Conservation (phyloP, 176 grass and related monocot species). For the Carex pumila region DNA sequence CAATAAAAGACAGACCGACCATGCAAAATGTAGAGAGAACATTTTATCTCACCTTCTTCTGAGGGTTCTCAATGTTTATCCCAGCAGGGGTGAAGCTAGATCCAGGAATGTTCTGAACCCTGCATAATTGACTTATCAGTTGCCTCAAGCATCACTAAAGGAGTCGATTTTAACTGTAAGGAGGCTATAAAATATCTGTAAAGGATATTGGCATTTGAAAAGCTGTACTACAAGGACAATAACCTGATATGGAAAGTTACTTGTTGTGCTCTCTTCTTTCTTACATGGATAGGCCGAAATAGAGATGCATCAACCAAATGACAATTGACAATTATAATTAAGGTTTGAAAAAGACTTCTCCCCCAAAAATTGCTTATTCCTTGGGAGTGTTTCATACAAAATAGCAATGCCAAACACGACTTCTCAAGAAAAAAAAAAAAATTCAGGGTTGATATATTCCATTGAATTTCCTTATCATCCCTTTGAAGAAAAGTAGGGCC, state of each 20-base stretch:
- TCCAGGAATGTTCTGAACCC: neutral
- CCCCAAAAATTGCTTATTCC: neutral
- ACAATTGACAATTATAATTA: neutral
- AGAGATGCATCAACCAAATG: neutral
- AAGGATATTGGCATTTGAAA: neutral
- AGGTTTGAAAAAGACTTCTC: neutral
- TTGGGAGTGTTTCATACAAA: neutral
- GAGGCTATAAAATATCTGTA: neutral
- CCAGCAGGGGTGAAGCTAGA: neutral
- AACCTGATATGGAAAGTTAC: neutral
- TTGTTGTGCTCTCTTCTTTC: neutral
- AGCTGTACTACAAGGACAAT: neutral
- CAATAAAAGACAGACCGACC: neutral
- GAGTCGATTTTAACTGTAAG: neutral
- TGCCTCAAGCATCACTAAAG: neutral
- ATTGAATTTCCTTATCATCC: neutral
- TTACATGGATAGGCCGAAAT: neutral
- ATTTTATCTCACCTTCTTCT: slow-evolving; percentile 3
- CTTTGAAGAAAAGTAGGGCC: neutral
- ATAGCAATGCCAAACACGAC: neutral
- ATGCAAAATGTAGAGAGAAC: neutral
- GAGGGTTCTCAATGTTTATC: neutral
- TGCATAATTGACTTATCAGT: neutral
- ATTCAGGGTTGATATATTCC: neutral
- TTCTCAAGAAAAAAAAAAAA: neutral